Evolutionary conservation across 192 early-diverging fungal species (phyloP).

Genomic region (Helicostylum pulchrum): DNA sequence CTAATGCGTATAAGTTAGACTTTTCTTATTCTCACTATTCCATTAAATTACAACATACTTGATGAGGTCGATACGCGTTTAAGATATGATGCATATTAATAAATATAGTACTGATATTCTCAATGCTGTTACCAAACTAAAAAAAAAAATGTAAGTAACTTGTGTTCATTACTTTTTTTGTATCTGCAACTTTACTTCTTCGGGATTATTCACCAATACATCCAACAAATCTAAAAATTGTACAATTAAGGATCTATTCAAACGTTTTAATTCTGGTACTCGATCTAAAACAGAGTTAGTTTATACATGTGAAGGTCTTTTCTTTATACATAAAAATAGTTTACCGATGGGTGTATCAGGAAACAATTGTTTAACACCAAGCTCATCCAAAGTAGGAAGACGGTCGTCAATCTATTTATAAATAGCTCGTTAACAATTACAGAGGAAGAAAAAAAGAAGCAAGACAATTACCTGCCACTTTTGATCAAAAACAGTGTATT

Average conservation of each 20-base stretch:
- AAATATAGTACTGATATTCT: constrained; percentile 66
- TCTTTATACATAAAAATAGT: neutral
- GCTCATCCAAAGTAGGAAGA: constrained; percentile 56
- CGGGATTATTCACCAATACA: constrained; percentile 48
- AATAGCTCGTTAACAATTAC: neutral
- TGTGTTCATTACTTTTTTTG: neutral
- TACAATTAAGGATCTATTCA: constrained; percentile 59
- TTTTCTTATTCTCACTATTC: neutral
- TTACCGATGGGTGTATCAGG: constrained; percentile 50
- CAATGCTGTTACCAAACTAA: constrained; percentile 56
- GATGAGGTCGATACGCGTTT: constrained; percentile 81
- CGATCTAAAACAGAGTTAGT: constrained; percentile 47
- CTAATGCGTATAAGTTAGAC: constrained; percentile 6
- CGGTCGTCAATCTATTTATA: constrained; percentile 47
- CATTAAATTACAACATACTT: constrained; percentile 39
- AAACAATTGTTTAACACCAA: constrained; percentile 64
- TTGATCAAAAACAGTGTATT: constrained; percentile 66
- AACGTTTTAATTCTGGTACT: constrained; percentile 59
- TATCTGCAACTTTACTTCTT: constrained; percentile 38
- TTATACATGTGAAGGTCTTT: neutral
- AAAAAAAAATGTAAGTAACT: neutral
- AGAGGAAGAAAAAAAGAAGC: neutral
- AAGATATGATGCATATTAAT: constrained; percentile 81
- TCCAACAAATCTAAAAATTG: constrained; percentile 74
- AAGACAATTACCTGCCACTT: constrained; percentile 54